phyloP scores from a whole-genome alignment of 192 early-diverging fungal species.

The Gonapodya sp. region DNA sequence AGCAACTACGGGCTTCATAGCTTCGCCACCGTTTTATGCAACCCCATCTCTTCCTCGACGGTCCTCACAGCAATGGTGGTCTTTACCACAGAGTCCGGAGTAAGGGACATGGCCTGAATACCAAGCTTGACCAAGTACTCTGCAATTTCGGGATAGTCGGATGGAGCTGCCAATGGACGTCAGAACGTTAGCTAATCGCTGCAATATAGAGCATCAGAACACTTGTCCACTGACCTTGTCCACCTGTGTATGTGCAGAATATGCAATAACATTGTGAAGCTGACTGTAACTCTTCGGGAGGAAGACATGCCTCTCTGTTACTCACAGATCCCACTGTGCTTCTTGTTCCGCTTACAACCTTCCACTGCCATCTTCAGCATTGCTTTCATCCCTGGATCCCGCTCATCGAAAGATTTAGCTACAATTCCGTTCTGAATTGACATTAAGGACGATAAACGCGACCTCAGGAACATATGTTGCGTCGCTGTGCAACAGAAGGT shows the following conservation, averaged over 20 bases:
- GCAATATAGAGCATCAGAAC: no score
- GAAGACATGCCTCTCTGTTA: background rate
- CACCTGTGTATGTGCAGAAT: no score
- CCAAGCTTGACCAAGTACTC: background rate
- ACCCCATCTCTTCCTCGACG: constrained; percentile 8
- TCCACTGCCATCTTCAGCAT: constrained; percentile 7
- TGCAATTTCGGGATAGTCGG: background rate
- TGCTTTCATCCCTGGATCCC: constrained; percentile 13
- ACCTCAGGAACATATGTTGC: no score
- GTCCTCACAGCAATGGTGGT: background rate
- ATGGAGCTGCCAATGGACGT: constrained; percentile 2
- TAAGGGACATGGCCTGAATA: background rate
- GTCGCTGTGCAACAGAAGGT: no score
- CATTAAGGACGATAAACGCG: no score
- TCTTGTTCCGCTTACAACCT: constrained; percentile 3
- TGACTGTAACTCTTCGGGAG: no score
- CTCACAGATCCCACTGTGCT: constrained; percentile 9
- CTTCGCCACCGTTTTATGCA: background rate
- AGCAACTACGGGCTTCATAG: background rate
- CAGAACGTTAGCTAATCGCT: no score
- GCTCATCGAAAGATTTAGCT: constrained; percentile 15
- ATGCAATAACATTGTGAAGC: no score
- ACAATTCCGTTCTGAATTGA: constrained; percentile 2
- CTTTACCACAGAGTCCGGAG: constrained; percentile 3
- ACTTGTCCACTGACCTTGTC: background rate